These are phyloP conservation scores for Nepenthes alata DNA, from an alignment of 179 eudicot species.

Conservation along the genomic window DNA sequence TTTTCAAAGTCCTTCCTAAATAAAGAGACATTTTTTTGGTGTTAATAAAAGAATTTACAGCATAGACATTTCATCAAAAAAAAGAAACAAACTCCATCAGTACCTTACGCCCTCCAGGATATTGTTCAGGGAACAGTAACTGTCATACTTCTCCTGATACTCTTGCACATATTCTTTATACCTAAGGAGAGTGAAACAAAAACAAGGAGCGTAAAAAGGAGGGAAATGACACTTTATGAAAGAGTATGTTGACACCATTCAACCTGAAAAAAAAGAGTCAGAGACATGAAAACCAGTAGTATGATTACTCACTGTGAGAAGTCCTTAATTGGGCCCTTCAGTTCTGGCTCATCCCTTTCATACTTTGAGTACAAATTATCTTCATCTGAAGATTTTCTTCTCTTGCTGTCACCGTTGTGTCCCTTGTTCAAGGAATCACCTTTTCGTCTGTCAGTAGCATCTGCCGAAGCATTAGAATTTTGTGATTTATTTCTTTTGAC, in stretches of 20 bases:
- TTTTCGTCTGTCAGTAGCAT: constrained; percentile 24
- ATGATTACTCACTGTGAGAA: constrained; percentile 55
- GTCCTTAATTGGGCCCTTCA: constrained; percentile 72
- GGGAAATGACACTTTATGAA: too few species aligned
- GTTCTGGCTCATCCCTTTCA: constrained; percentile 85
- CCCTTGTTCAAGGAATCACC: constrained; percentile 20
- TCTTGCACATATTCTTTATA: constrained; percentile 73
- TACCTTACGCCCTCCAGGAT: constrained; percentile 74
- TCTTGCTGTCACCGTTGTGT: constrained; percentile 28
- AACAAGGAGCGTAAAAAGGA: background rate
- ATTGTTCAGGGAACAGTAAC: constrained; percentile 61
- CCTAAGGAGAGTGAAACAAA: constrained; percentile 25
- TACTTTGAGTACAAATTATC: constrained; percentile 58
- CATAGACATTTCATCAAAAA: background rate
- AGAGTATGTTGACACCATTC: too few species aligned
- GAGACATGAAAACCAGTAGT: background rate
- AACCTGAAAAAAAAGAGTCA: too few species aligned
- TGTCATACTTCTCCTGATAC: constrained; percentile 76
- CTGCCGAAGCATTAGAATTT: constrained; percentile 32
- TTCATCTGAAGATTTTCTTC: constrained; percentile 65
- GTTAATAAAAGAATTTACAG: background rate
- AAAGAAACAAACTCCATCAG: background rate
- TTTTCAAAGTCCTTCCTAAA: constrained; percentile 61
- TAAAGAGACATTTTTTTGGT: constrained; percentile 3
- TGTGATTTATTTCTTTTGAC: constrained; percentile 46